phyloP scores from a whole-genome alignment of 2,329 filamentous ascomycete species.

The Thelonectria rubi region DNA sequence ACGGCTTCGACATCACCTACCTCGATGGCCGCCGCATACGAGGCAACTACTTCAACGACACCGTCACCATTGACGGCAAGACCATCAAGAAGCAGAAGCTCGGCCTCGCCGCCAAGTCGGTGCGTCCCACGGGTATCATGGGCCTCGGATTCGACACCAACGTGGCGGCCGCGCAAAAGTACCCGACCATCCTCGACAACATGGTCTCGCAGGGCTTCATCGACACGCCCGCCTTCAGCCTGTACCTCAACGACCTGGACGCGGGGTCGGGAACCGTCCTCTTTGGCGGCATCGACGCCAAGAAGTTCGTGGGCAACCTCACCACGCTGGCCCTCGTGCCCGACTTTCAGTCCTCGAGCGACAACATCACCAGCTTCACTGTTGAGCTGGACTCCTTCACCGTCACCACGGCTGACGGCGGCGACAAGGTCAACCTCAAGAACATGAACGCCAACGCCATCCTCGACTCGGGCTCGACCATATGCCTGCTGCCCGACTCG shows the following conservation, averaged over 20 bases:
- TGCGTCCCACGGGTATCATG: conserved; percentile 64
- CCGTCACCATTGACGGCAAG: conserved; percentile 59
- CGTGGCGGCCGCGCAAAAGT: conserved; percentile 54
- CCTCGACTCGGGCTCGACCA: conserved; percentile 77
- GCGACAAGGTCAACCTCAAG: conserved; percentile 45
- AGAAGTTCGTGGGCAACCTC: conserved; percentile 71
- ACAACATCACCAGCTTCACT: conserved; percentile 52
- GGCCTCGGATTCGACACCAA: conserved; percentile 66
- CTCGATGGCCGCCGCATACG: conserved; percentile 63
- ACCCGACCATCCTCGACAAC: conserved; percentile 70
- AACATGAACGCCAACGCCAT: conserved; percentile 63
- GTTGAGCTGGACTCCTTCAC: conserved; percentile 51
- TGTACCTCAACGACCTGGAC: conserved; percentile 74
- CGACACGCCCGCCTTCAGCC: conserved; percentile 70
- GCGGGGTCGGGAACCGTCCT: conserved; percentile 74
- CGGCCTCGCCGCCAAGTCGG: conserved; percentile 60
- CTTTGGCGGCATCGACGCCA: conserved; percentile 81
- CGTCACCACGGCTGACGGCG: conserved; percentile 42
- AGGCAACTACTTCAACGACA: conserved; percentile 68
- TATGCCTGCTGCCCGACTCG: conserved; percentile 72
- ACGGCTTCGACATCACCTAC: conserved; percentile 68
- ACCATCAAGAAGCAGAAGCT: conserved; percentile 62
- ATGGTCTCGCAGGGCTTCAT: conserved; percentile 71
- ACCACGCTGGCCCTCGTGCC: conserved; percentile 57
- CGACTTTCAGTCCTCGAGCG: conserved; percentile 52